Base-by-base conservation (phyloP, 768 basidiomycete species). In the Symmetrospora coprosmae region DNA sequence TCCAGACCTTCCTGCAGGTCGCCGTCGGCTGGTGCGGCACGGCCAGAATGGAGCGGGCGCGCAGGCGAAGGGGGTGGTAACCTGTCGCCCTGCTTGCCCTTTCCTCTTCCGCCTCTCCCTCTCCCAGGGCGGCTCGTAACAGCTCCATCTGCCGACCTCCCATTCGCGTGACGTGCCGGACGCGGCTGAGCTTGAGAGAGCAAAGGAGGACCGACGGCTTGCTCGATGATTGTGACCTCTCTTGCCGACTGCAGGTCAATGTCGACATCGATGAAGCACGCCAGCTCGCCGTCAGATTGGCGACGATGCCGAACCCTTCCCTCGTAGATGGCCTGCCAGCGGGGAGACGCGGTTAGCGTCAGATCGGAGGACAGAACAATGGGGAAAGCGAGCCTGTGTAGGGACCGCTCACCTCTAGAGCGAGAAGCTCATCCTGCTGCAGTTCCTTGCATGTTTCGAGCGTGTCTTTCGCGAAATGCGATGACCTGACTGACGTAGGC, bases 281-380 rank as follows among this genome's bases (percentile, higher is more conserved):
- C 55, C 6, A 58, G 55, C 5, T 25, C 41, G 9, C 55, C 55
- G 2, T n/a, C 25, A 31, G 43, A 39, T 16, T 58, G 41, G 25
- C 39, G 40, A 11, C 8, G 19, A 21, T 58, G 31, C 23, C 21
- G n/a, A 21, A 58, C 43, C 28, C 31, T 43, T 31, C 19, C 8
- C 23, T 58, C 55, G 23, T 58, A 58, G 31, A 58, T 58, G 25
- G 55, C 55, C 55, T 58, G 55, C 38, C n/a, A 27, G n/a, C n/a
- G n/a, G n/a, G n/a, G n/a, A 19, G 9, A 35, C 5, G 25, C 19
- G 13, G 48, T 50, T 13, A 52, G 21, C n/a, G n/a, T 41, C 13
- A 27, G 16, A 7, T 25, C 25, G 25, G 25, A 11, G 5, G 9
- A 40, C 13, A 21, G n/a, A 4, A 41, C 23, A 17, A 4, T 28